Evolutionary conservation across 768 basidiomycete genomes (phyloP).

Genomic region (Pleurotus giganteus): DNA sequence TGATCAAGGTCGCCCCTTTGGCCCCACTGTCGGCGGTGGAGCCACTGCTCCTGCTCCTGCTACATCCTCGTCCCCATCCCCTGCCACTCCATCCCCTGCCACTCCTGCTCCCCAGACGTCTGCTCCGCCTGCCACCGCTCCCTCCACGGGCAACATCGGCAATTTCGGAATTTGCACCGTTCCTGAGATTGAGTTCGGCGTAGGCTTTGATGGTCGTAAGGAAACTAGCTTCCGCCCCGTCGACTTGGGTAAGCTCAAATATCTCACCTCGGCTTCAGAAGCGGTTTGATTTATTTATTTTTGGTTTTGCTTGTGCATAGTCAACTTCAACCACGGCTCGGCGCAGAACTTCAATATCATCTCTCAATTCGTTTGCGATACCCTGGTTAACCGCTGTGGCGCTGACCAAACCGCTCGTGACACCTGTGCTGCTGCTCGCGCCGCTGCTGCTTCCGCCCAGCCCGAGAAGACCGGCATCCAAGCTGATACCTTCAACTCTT

Average conservation of each 20-base stretch:
- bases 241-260: conserved; percentile 34
- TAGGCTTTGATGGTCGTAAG: conserved; percentile 53
- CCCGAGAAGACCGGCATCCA: conserved; percentile 49
- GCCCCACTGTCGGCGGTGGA: conserved; percentile 18
- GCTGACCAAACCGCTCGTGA: conserved; percentile 52
- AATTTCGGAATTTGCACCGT: conserved; percentile 45
- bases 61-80: conserved; percentile 11
- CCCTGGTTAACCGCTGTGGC: conserved; percentile 48
- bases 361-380: conserved; percentile 50
- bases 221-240: conserved; percentile 57
- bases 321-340: conserved; percentile 54
- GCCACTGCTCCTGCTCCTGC: conserved; percentile 17
- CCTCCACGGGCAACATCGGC: conserved; percentile 14
- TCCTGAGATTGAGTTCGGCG: conserved; percentile 58
- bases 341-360: conserved; percentile 31
- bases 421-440: conserved; percentile 40
- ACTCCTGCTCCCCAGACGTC: conserved; percentile 16
- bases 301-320: conserved; percentile 17
- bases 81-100: conserved; percentile 13
- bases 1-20: conserved; percentile 40
- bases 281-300: background rate
- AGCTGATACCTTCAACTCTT: conserved; percentile 51
- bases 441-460: conserved; percentile 38
- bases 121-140: conserved; percentile 9
- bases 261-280: background rate